Evolutionary conservation across 345 rosid genomes (phyloP), one percentile per base, ranked within the genome.

Genomic region (Pistacia atlantica): DNA sequence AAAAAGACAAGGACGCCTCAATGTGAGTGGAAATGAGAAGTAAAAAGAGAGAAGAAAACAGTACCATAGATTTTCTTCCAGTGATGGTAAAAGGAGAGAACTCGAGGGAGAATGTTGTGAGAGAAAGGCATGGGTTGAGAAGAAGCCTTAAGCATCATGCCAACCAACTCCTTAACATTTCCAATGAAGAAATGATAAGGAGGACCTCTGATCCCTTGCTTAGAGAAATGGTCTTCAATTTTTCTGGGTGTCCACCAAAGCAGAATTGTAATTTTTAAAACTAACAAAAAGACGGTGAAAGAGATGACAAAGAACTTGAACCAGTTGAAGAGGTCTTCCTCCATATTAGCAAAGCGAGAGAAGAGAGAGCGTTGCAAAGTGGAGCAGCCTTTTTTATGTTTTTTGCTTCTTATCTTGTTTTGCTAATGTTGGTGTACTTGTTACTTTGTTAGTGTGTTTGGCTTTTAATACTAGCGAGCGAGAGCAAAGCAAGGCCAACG

Each of bases 31-130:
- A 11, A 14, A 12, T 13, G 57, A 11, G 18, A 52, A 52, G 56
- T 38, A 38, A 52, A 49, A 12, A 9, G 54, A 49, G 54, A 9
- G 5, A 12, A 1, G 54, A 51, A 18, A 25, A 5, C 18, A 14
- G 66, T 81, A 96, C 99, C 99, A 62, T 96, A 93, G 78, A 93
- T 89, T 85, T 96, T 96, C 83, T 90, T 89, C 99, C 99, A 96
- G 79, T 96, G 95, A 73, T 93, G 97, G 77, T 96, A 96, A 60
- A 96, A 93, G 49, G 99, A 82, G 77, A 96, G 95, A 61, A 96
- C 99, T 64, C 99, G 78, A 25, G 99, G 99, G 28, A 96, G 97
- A 55, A 96, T 96, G 86, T 96, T 93, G 87, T 96, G 99, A n/a
- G 98, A 96, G 84, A 84, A 86, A 80, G 99, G 99, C 91, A 93